Evolutionary conservation across 495 filamentous ascomycete genomes (phyloP), one percentile per base, ranked within the genome.

Genomic region (Neurospora sp.): DNA sequence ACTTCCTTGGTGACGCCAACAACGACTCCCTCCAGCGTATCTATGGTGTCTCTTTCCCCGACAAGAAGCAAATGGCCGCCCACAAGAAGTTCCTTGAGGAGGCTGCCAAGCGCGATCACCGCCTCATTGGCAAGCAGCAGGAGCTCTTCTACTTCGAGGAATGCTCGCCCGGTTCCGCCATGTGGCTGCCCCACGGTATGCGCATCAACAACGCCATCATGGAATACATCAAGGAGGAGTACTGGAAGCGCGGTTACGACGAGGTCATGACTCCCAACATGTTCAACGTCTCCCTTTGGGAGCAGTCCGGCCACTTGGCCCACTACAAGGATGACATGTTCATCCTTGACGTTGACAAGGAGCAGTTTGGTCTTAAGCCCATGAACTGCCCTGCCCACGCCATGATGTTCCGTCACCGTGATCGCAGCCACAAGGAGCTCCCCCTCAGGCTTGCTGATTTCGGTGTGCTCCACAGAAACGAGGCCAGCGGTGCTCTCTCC

Each of bases 261-360:
- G 96, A 99, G 81, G 96, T 98, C 69, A 92, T 94, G 77, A 92
- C 94, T 5, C 96, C 96, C 11, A 98, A 98, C 81, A 97, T 98
- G 91, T 99, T 92, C 82, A 94, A 97, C 74, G 86, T 91, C 16
- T 85, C 91, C 5, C 84, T 99, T 37, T 98, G 96, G 96, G 94
- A 98, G 83, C 91, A 88, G 8, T 96, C 93, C 18, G 96, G 96
- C 65, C 96, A 99, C 81, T 96, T 94, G 93, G 89, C 91, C 65
- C 93, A 98, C 79, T 99, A 99, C 87, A 87, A 93, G 74, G 95
- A 98, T 38, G 93, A 97, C 81, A 98, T 99, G 96, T 98, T 98
- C 84, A 89, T 90, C 44, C 87, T 98, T 72, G 90, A 96, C 41
- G 88, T 94, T 41, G 94, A 98, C 78, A 97, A 98, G 86, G 90